Evolutionary conservation across 2,329 filamentous ascomycete genomes (phyloP), one percentile per base, ranked within the genome.

Genomic region (Scedosporium apiospermum): DNA sequence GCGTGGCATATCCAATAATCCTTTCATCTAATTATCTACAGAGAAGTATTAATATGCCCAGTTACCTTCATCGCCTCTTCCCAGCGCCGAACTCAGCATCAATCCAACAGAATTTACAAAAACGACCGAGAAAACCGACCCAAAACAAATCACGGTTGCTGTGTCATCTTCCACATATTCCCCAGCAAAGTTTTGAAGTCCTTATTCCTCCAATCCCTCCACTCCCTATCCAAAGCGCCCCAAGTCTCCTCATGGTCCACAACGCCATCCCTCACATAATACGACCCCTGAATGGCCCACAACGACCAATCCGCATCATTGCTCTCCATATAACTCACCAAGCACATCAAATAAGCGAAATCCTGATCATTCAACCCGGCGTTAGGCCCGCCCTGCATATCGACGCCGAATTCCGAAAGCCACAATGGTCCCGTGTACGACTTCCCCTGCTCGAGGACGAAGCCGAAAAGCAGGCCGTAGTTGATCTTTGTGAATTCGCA

Each of bases 281-380:
- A 87, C 63, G 79, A 81, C 12, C 83, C 83, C 70, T 82, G 78
- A 53, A 86, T 66, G 3, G 80, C 80, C 84, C 83, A 86, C 12
- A 84, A 73, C 1, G 79, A 78, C 83, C 83, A 86, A 64, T 86
- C 84, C 41, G 79, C 79, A 66, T 86, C 81, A 69, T 85, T 86
- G 51, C 71, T 69, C 58, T 77, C 71, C 74, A 86, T 77, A 63
- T 84, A 83, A 10, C 74, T 76, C 4, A 77, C 72, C 42, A 86
- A 67, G 66, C 83, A 87, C 9, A 73, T 71, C 57, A 84, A 74
- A 67, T 85, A 86, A 1, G 68, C 69, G 61, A 74, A 68, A 57
- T 82, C 80, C 53, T 75, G 74, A 41, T 77, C 73, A 49, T 68
- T 73, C 16, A 82, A 68, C 0, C 79, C 80, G 21, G 73, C 78